Evolutionary conservation across 306 rosid species (phyloP).

Genomic region (Casuarina equisetifolia): DNA sequence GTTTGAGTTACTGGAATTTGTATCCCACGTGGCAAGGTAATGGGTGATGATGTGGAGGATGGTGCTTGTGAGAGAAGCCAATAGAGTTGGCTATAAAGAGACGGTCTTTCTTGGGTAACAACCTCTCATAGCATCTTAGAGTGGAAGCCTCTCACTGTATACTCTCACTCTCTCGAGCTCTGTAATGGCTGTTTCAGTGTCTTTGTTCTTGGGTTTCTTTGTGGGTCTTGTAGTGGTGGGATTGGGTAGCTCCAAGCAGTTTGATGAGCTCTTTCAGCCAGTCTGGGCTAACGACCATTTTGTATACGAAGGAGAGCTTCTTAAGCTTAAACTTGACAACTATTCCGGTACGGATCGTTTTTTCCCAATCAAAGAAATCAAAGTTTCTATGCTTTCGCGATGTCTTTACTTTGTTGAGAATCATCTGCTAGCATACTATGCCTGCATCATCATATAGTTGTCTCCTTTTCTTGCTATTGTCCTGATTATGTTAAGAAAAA

Average conservation of each 20-base stretch:
- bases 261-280: constrained; percentile 83
- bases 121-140: constrained; percentile 19
- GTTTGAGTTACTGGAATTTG: constrained; percentile 29
- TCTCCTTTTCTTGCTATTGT: not conserved
- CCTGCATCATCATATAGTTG: no score
- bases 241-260: constrained; percentile 54
- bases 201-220: constrained; percentile 27
- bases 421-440: no score
- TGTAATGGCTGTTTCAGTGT: constrained; percentile 26
- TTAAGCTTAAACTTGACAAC: constrained; percentile 77
- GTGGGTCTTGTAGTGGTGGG: constrained; percentile 49
- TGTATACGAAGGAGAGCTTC: constrained; percentile 64
- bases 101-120: not conserved
- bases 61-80: constrained; percentile 51
- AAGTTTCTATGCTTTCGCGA: not conserved
- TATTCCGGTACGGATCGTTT: constrained; percentile 56
- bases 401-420: not conserved
- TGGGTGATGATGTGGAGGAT: constrained; percentile 38
- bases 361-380: not conserved
- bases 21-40: constrained; percentile 40
- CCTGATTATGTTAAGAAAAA: not conserved
- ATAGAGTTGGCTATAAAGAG: constrained; percentile 43
- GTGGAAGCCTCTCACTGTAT: constrained; percentile 31
- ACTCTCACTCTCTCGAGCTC: not conserved
- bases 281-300: constrained; percentile 89